Base-by-base conservation (phyloP, 176 grass and related monocot genomes). In the Zea mays region DNA sequence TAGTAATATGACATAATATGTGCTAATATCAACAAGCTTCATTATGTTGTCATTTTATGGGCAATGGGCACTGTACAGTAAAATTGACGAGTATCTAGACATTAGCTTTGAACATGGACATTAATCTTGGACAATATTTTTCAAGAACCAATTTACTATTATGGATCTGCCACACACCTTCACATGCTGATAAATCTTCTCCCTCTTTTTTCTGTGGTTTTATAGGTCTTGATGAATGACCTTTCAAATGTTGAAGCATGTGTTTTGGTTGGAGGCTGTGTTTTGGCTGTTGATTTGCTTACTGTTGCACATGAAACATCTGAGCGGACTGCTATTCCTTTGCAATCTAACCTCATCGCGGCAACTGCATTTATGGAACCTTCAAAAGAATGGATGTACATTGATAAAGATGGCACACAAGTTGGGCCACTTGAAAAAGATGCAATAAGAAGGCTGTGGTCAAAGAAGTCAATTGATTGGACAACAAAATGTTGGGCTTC, bases 331-430 rank as follows among this genome's bases (percentile, higher is more conserved):
- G 82, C 90, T 71, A 99, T 99, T 79, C 96, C 96, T 80, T 86
- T 99, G 81, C 96, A 99, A 73, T 99, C 96, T 57, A 99, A 99
- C 71, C 87, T 99, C 15, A 92, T 99, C 6, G 92, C 96, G 0
- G 90, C 96, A 78, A 90, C 87, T 3, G 92, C 96, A 71, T 99
- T 95, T 90, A 95, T 89, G 91, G 96, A 99, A 44, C 96, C 96
- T 79, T 73, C 83, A 3, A 99, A 99, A 80, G 96, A 99, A 74
- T 99, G 96, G 96, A 93, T 99, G 96, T 92, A 87, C 65, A 90
- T 99, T 82, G 92, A 99, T 81, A 91, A 95, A 63, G 87, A 95
- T 69, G 96, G 92, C 54, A 81, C 79, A 84, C 78, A 92, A 85
- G 77, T 92, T 55, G 96, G 96, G 41, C 96, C 92, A 55, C 79